Evolutionary conservation across 2,329 filamentous ascomycete genomes (phyloP), one percentile per base, ranked within the genome.

Genomic region (Fusarium vanettenii): DNA sequence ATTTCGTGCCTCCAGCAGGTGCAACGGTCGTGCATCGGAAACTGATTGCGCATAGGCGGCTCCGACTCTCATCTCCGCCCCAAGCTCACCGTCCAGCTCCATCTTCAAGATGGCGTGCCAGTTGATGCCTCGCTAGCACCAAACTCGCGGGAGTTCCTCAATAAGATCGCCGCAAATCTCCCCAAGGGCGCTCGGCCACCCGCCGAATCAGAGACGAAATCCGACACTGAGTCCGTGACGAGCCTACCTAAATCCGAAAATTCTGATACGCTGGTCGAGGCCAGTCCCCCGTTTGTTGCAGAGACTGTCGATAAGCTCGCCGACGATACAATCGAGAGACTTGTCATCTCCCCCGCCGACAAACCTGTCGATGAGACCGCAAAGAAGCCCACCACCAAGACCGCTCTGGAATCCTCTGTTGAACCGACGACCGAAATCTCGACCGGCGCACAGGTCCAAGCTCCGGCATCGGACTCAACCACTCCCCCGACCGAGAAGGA

Each of bases 21-120:
- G 29, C 33, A 75, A 71, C 73, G 64, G 70, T 66, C 48, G 37
- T 45, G 25, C 45, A 14, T 27, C 18, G 31, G 16, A 69, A 67
- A 61, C 64, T 75, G 59, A 72, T 65, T 52, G 35, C 52, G 9
- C 25, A 62, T 66, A 86, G 84, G 79, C 33, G 77, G 81, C 72
- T 81, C 81, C 3, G 82, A 85, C 67, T 83, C 85, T 45, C 83
- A 85, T 50, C 89, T 95, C 76, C 88, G 89, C 45, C 93, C 94
- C 2, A 93, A 91, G 76, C 85, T 96, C 66, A 92, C 92, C 5
- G 90, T 96, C 68, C 88, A 92, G 70, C 87, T 95, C 13, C 90
- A 93, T 75, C 84, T 93, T 18, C 86, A 87, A 64, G 90, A 93
- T 75, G 93, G 92, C 16, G 86, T 90, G 31, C 89, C 92, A 8